Percentiles rank a stretch among this genome's conserved stretches.
Evolutionary conservation across 768 basidiomycete genomes (phyloP).

Genomic region (Lanmaoa rubissima): DNA sequence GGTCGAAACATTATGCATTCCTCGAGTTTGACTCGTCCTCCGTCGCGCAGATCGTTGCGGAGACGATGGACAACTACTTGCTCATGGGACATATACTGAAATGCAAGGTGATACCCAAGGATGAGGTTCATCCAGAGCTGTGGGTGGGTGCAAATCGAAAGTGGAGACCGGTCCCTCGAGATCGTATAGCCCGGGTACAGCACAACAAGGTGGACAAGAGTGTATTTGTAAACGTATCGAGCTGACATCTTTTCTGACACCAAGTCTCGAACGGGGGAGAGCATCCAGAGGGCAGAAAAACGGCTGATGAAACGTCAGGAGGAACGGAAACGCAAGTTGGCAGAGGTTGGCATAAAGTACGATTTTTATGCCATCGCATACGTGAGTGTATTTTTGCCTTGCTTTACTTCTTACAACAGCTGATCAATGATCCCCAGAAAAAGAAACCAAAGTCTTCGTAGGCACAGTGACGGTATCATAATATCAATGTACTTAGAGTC

Average conservation of each 20-base stretch:
- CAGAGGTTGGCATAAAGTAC: slow-evolving; percentile 82
- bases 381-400: slow-evolving; percentile 46
- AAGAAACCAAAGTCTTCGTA: slow-evolving; percentile 35
- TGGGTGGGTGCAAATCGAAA: slow-evolving; percentile 98
- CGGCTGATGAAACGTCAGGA: slow-evolving; percentile 76
- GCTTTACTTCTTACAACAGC: neutral
- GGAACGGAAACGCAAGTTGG: slow-evolving; percentile 74
- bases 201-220: slow-evolving; percentile 72
- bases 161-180: slow-evolving; percentile 75
- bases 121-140: slow-evolving; percentile 86
- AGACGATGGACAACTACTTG: slow-evolving; percentile 99
- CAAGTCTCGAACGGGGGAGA: slow-evolving; percentile 71
- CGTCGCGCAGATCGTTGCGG: slow-evolving; percentile 92
- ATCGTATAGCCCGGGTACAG: slow-evolving; percentile 63
- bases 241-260: slow-evolving; percentile 6
- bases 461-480: neutral
- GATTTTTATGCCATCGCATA: slow-evolving; percentile 80
- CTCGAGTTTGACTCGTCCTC: slow-evolving; percentile 88
- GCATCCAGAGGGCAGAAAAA: slow-evolving; percentile 61
- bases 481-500: neutral
- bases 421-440: slow-evolving; percentile 24
- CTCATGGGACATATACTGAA: slow-evolving; percentile 90
- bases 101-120: slow-evolving; percentile 87
- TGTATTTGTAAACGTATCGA: neutral
- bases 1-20: slow-evolving; percentile 96